Evolutionary conservation across 352 stramenopile genomes (phyloP).

Genomic region (Peronosclerospora sorghi): DNA sequence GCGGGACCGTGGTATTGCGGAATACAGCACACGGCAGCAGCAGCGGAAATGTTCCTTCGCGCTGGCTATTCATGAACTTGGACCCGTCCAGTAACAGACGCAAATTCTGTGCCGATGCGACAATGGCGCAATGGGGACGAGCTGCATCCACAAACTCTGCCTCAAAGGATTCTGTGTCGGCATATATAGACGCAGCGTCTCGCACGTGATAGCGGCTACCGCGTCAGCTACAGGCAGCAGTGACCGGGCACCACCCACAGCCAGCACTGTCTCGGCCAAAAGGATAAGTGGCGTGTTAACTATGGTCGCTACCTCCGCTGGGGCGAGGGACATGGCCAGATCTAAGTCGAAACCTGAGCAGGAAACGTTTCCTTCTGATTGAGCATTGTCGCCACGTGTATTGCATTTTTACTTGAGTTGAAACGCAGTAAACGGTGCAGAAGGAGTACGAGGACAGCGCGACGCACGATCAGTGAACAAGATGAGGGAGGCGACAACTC

Average conservation of each 20-base stretch:
- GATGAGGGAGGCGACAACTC: conserved; percentile 3
- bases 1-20: conserved; percentile 78
- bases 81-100: conserved; percentile 85
- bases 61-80: too few species aligned
- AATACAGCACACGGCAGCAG: conserved; percentile 44
- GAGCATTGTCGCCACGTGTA: conserved; percentile 43
- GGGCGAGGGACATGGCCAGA: conserved; percentile 29
- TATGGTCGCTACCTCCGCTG: conserved; percentile 28
- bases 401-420: conserved; percentile 20
- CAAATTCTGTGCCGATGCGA: conserved; percentile 73
- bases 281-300: conserved; percentile 24
- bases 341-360: conserved; percentile 15
- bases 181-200: conserved; percentile 56
- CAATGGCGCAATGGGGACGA: conserved; percentile 79
- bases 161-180: conserved; percentile 65
- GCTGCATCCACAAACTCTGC: conserved; percentile 70
- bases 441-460: conserved; percentile 32
- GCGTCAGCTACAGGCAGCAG: conserved; percentile 60
- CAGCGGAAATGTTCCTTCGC: too few species aligned
- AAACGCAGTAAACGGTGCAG: conserved; percentile 35
- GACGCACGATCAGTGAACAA: too few species aligned
- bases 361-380: conserved; percentile 40
- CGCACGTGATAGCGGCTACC: conserved; percentile 75
- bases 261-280: conserved; percentile 41
- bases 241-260: conserved; percentile 49